Evolutionary conservation across 257 asterid genomes (phyloP), one percentile per base, ranked within the genome.

Genomic region (Linderniella brevidens): DNA sequence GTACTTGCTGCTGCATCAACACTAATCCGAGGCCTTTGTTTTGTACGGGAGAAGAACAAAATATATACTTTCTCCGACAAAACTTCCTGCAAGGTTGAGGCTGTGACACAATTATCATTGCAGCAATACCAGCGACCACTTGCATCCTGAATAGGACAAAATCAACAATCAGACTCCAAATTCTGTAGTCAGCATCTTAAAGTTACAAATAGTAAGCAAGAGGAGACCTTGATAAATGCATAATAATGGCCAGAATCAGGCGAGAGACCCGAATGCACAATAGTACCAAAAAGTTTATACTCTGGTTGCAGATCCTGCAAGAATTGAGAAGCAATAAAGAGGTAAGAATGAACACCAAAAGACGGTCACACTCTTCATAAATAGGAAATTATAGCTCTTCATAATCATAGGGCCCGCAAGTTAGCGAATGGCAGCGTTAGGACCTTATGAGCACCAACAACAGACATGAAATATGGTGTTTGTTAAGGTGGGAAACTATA

Each of bases 211-310:
- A 25, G 32, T 48, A 61, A 48, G 53, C 46, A 38, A 25, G 10
- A 48, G 41, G 46, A 38, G 49, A 88, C 99, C 99, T 90, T 90
- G 64, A 90, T 79, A 63, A 81, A 90, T 58, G 99, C 93, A 75
- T 85, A 90, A 68, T 90, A 90, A 65, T 90, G 99, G 59, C 99
- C 99, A 58, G 96, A 81, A 75, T 85, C 93, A 35, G 94, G 92
- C 46, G 99, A 82, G 72, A 67, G 65, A 58, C 99, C 99, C 56
- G 99, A 85, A 68, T 90, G 99, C 40, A 90, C 94, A 63, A 90
- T 85, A 32, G 94, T 77, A 55, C 94, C 99, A 70, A 71, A 90
- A 55, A 90, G 96, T 50, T 63, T 77, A 63, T 90, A 90, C 62
- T 85, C 96, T 1, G 93, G 99, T 41, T 74, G 72, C 42, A 52